Conservation (phyloP, 176 grass and related monocot genomes). For the Lolium perenne region DNA sequence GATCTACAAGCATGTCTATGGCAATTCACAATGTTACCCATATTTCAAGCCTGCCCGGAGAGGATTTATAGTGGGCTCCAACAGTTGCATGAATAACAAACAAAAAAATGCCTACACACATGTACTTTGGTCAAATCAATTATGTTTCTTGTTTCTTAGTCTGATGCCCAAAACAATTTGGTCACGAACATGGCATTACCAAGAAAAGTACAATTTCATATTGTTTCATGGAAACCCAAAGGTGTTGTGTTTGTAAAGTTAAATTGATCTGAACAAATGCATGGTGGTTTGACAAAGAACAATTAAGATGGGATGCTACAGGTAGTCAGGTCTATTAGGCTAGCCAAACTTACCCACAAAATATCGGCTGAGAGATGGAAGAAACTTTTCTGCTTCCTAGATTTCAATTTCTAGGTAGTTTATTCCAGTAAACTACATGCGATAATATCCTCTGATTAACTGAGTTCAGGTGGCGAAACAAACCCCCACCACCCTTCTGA, state of each 20-base stretch:
- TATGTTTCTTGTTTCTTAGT: conserved; percentile 1
- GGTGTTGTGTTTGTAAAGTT: background rate
- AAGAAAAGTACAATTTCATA: background rate
- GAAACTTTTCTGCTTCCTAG: conserved; percentile 3
- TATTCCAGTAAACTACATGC: background rate
- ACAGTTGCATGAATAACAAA: conserved; percentile 24
- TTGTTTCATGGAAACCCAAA: conserved; percentile 7
- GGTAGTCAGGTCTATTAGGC: conserved; percentile 11
- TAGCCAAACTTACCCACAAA: background rate
- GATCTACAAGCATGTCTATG: background rate
- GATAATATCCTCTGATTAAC: background rate
- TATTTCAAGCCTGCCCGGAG: conserved; percentile 13
- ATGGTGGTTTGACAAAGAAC: conserved; percentile 5
- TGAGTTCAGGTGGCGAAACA: background rate
- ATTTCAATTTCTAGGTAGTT: conserved; percentile 15
- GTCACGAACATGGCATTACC: background rate
- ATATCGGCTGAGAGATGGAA: background rate
- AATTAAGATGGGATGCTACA: background rate
- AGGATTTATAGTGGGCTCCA: background rate
- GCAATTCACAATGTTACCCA: background rate
- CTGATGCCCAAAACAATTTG: conserved; percentile 36
- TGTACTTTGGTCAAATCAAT: background rate
- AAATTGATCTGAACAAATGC: conserved; percentile 18
- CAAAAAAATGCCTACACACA: background rate
- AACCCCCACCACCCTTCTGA: background rate